Base-by-base conservation (phyloP, 345 rosid genomes). In the Eucalyptus sp. region DNA sequence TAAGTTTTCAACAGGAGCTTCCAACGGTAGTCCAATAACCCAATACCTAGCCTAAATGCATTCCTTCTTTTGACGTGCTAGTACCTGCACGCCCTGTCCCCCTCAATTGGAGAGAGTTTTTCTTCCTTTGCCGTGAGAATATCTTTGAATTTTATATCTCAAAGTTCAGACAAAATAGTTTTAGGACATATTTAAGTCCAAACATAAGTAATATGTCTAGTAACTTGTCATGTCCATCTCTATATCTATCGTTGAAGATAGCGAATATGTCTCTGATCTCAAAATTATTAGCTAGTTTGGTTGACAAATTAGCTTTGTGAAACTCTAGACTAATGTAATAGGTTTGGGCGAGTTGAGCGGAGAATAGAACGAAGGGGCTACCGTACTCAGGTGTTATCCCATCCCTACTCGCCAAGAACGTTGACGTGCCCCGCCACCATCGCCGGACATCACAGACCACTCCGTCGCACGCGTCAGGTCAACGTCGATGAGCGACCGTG, bases 111-210 rank as follows among this genome's bases (percentile, higher is more conserved):
- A 18, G 56, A 52, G 24, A 52, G 58, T 52, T 52, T 52, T 52
- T 52, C 58, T 52, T 18, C 24, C 10, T 52, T 52, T 52, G 2
- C 4, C 4, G 4, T 18, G 1, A 3, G 58, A 52, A 52, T 52
- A 52, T 52, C 3, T 52, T 52, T 2, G 1, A 52, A 18, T 52
- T 52, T 18, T 52, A 18, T 0, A 0, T 7, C 58, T 1, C 10
- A 52, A 52, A 52, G 1, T 52, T 52, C 1, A 52, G 0, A 7
- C 4, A 1, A 52, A 52, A 18, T 2, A 52, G 2, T 52, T 52
- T 52, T 52, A 52, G 0, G 10, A 52, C 24, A 18, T 18, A 18
- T 10, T 52, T 3, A 0, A 1, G 1, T 1, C 24, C 56, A 52
- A 52, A 18, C 10, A 52, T 52, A 18, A 52, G 2, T 64, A 29